Base-by-base conservation (phyloP, 345 rosid genomes). In the Lepidium africanum region DNA sequence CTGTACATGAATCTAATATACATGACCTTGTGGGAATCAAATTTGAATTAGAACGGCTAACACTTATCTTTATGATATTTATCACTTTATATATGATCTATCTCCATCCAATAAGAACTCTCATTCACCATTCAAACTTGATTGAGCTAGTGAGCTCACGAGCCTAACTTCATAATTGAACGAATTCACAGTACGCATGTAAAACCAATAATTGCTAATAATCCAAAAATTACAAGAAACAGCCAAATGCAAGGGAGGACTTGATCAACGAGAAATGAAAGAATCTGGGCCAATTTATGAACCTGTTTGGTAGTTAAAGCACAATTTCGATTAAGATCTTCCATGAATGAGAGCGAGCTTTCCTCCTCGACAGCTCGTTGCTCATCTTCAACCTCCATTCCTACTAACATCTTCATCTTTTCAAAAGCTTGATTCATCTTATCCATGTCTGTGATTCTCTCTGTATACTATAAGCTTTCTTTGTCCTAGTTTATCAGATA, bases 331-430 rank as follows among this genome's bases (percentile, higher is more conserved):
- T 90, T 90, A 81, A 93, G 87, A 56, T 93, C 97, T 49, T 93
- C 98, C 79, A 90, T 80, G 75, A 88, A 86, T 37, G 96, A 76
- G 42, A 69, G 77, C 6, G 85, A 72, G 53, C 74, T 69, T 15
- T 70, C 77, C 8, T 65, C 77, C 7, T 79, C 67, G 2, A 82
- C 67, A 35, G 80, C 76, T 67, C 69, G 76, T 13, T 78, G 30
- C 33, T 83, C 92, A 42, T 88, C 96, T 9, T 85, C 92, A 43
- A 60, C 83, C 63, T 92, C 98, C 85, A 90, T 81, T 49, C 97
- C 89, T 1, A 93, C 98, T 30, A 93, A 72, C 91, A 88, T 88
- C 81, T 88, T 93, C 85, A 87, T 76, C 81, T 84, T 93, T 87
- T 88, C 96, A 11, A 84, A 77, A 30, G 94, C 98, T 43, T 81